Conservation (phyloP, 2,329 filamentous ascomycete species). For the Penicillium paneum region DNA sequence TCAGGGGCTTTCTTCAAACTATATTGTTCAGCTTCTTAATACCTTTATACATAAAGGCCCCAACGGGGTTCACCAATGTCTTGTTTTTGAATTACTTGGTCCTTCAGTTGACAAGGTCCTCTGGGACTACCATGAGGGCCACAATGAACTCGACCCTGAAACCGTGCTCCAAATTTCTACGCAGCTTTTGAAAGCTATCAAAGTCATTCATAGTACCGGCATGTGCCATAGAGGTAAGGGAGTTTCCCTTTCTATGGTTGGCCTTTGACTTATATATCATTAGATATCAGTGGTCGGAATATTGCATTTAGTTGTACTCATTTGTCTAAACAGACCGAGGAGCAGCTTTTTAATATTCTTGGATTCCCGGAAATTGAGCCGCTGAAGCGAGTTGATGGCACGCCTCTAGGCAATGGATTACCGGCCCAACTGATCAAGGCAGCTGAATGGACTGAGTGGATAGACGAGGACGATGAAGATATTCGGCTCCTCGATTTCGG, state of each 20-base stretch:
- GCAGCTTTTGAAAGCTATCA: conserved; percentile 27
- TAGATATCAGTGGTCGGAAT: too few species aligned
- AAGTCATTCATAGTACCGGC: conserved; percentile 26
- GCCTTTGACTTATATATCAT: background rate
- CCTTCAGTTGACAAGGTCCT: conserved; percentile 27
- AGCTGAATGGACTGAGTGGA: too few species aligned
- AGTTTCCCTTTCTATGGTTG: background rate
- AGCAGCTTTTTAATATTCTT: too few species aligned
- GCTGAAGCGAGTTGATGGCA: too few species aligned
- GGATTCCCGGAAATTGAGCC: too few species aligned
- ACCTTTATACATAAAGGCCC: conserved; percentile 30
- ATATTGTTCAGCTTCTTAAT: conserved; percentile 30
- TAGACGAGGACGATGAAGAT: too few species aligned
- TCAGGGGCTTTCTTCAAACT: conserved; percentile 16
- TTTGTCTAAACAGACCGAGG: too few species aligned
- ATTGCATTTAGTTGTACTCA: too few species aligned
- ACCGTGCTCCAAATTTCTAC: conserved; percentile 26
- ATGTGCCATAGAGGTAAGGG: conserved; percentile 31
- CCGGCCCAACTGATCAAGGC: too few species aligned
- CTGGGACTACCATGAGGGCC: conserved; percentile 13
- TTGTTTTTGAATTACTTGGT: conserved; percentile 35
- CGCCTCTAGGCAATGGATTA: too few species aligned
- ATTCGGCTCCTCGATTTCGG: too few species aligned
- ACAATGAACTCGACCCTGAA: conserved; percentile 21
- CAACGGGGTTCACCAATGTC: conserved; percentile 34